Percentiles rank a stretch among this genome's conserved stretches.
Evolutionary conservation across 2,329 filamentous ascomycete species (phyloP).

Genomic region (Neoarthrinium moseri): DNA sequence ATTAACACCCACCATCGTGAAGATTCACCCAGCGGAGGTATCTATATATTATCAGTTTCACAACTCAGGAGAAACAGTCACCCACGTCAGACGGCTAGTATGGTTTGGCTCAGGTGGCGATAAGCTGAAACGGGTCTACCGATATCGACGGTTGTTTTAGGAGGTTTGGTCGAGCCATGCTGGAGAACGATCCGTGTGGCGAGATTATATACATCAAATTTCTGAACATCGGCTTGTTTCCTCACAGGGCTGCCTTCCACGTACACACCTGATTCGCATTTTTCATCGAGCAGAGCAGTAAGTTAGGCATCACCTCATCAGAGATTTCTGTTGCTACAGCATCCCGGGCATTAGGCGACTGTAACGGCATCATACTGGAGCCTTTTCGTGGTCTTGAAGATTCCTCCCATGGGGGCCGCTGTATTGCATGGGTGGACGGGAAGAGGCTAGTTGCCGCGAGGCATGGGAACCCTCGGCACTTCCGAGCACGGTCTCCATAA

Average conservation of each 20-base stretch:
- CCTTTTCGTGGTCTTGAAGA: background rate
- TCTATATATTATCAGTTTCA: background rate
- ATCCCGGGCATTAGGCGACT: background rate
- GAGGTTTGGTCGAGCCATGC: background rate
- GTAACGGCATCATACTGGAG: background rate
- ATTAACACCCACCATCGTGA: background rate
- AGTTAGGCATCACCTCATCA: too few relatives aligned
- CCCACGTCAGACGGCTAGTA: slow-evolving; percentile 1
- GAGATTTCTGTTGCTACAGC: background rate
- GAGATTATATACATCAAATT: slow-evolving; percentile 5
- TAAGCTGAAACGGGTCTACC: slow-evolving; percentile 6
- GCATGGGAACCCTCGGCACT: background rate
- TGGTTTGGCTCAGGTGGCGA: slow-evolving; percentile 1
- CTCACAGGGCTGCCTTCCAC: too few relatives aligned
- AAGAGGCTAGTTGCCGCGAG: background rate
- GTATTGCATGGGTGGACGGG: background rate
- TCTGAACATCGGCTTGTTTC: background rate
- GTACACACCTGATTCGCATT: too few relatives aligned
- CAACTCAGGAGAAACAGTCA: background rate
- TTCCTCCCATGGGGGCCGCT: slow-evolving; percentile 5
- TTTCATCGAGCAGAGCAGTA: too few relatives aligned
- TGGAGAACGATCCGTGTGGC: slow-evolving; percentile 1
- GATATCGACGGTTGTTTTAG: slow-evolving; percentile 2
- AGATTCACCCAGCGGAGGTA: background rate
- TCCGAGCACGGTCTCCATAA: slow-evolving; percentile 1